These are phyloP conservation scores for Trypanosoma caninum DNA, from an alignment of 208 protist genomes.

Conservation along the genomic window DNA sequence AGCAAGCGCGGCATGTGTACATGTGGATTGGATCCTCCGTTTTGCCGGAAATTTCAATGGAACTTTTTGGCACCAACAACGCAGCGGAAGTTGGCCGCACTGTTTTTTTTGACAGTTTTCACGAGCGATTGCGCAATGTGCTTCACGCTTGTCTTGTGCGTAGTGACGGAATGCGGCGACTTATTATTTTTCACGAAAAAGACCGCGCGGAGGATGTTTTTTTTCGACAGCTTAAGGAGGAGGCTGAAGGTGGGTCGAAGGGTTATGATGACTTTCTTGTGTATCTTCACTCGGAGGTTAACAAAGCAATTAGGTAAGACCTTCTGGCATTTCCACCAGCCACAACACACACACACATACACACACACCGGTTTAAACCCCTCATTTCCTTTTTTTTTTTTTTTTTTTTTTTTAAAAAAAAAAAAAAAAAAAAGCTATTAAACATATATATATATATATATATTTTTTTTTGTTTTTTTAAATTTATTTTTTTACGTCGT, in stretches of 20 bases:
- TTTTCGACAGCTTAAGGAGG: constrained; percentile 79
- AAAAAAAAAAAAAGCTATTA: neutral
- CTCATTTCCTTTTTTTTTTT: neutral
- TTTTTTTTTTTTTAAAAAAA: no score
- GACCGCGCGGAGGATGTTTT: constrained; percentile 75
- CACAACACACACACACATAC: constrained; percentile 5
- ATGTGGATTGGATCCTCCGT: constrained; percentile 81
- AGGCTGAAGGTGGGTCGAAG: constrained; percentile 34
- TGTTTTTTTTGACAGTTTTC: constrained; percentile 55
- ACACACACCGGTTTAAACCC: neutral
- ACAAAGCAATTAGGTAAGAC: constrained; percentile 29
- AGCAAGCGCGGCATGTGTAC: constrained; percentile 76
- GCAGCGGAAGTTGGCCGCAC: constrained; percentile 32
- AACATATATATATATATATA: constrained; percentile 2
- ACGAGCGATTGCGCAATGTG: constrained; percentile 64
- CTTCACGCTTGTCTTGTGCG: constrained; percentile 62
- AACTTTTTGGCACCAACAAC: constrained; percentile 64
- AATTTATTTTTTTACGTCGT: neutral
- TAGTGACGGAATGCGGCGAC: constrained; percentile 71
- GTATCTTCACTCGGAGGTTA: constrained; percentile 62
- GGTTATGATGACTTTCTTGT: constrained; percentile 73
- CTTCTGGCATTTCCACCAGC: no score
- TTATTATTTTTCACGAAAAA: constrained; percentile 79
- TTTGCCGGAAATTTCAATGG: constrained; percentile 33
- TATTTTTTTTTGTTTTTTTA: constrained; percentile 1